These are phyloP conservation scores for Fraxinus baroniana DNA, from an alignment of 305 asterid species.

Conservation along the genomic window DNA sequence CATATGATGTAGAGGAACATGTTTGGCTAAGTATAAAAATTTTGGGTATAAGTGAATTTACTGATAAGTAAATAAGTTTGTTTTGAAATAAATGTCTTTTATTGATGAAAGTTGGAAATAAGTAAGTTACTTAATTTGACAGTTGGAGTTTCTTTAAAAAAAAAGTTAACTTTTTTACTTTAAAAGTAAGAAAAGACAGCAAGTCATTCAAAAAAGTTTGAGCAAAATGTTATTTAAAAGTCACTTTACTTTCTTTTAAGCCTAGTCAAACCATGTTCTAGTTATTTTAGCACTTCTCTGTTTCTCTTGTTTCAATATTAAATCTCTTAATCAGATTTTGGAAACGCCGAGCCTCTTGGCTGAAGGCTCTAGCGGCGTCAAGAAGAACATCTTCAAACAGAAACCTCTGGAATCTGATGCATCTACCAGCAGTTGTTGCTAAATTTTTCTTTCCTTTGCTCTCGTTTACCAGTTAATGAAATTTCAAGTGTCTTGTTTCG, in stretches of 20 bases:
- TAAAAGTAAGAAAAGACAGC: no score
- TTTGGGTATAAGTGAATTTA: background rate
- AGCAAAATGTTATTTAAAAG: background rate
- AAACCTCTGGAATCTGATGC: constrained; percentile 72
- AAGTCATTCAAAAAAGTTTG: background rate
- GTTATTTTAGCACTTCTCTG: background rate
- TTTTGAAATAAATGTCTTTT: background rate
- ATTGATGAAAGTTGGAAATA: background rate
- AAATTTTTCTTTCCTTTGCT: constrained; percentile 27
- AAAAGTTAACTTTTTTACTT: background rate
- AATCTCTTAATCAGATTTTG: constrained; percentile 54
- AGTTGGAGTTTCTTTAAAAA: background rate
- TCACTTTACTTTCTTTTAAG: background rate
- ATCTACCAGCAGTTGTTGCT: constrained; percentile 80
- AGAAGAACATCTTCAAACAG: constrained; percentile 89
- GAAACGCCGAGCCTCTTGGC: constrained; percentile 88
- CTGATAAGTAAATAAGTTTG: background rate
- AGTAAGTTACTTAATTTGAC: background rate
- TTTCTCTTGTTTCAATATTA: background rate
- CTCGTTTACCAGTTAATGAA: background rate
- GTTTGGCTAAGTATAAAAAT: background rate
- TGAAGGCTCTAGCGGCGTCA: constrained; percentile 69
- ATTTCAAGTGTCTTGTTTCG: background rate
- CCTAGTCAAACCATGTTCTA: background rate
- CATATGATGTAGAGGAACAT: background rate